Evolutionary conservation across 2,329 filamentous ascomycete genomes (phyloP).

Genomic region (Diplocarpon rosae): DNA sequence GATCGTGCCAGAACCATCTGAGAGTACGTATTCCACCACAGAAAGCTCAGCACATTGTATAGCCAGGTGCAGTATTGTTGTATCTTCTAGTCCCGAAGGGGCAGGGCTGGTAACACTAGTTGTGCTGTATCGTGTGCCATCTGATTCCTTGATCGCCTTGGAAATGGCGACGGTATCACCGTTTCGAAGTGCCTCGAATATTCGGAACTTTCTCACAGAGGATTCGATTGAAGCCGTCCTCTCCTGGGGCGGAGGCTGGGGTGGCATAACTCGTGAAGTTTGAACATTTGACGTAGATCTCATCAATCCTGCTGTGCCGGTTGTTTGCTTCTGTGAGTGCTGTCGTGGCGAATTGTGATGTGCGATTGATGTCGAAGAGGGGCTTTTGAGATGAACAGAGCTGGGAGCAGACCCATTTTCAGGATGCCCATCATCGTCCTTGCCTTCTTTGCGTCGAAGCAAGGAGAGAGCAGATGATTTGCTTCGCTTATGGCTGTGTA

Average conservation of each 20-base stretch:
- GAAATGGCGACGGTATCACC: conserved; percentile 87
- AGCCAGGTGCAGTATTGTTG: conserved; percentile 82
- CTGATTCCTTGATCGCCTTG: conserved; percentile 64
- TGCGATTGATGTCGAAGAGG: conserved; percentile 19
- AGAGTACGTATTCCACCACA: conserved; percentile 91
- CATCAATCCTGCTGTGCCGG: conserved; percentile 23
- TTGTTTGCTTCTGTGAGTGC: conserved; percentile 21
- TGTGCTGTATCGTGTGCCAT: conserved; percentile 31
- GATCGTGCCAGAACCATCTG: conserved; percentile 52
- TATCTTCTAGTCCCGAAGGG: conserved; percentile 55
- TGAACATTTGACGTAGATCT: conserved; percentile 20
- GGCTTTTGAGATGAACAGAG: conserved; percentile 3
- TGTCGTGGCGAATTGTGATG: conserved; percentile 15
- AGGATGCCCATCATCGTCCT: too few relatives aligned
- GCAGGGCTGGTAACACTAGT: conserved; percentile 27
- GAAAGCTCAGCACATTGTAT: conserved; percentile 90
- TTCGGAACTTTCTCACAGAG: conserved; percentile 85
- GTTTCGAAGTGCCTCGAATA: conserved; percentile 84
- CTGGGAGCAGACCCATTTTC: too few relatives aligned
- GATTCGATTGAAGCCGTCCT: conserved; percentile 61
- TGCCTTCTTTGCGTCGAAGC: conserved; percentile 36
- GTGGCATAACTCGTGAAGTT: conserved; percentile 9
- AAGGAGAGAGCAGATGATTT: conserved; percentile 44
- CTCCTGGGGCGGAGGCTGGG: conserved; percentile 14
- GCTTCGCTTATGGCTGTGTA: conserved; percentile 35